phyloP scores from a whole-genome alignment of 345 rosid genomes.

The Rhizophora mangle region DNA sequence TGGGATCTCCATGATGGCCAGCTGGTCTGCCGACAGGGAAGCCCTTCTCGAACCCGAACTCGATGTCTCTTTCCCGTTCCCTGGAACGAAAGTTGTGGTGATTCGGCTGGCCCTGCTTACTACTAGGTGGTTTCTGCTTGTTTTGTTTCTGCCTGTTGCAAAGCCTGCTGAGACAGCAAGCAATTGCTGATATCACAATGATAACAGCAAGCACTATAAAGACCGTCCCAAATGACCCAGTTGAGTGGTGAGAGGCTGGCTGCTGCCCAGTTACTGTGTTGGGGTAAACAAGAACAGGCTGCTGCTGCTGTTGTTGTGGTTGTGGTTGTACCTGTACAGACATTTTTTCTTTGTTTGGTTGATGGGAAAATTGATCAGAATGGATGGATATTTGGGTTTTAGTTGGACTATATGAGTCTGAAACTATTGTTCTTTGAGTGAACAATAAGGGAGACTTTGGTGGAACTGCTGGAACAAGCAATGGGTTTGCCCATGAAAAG shows the following conservation, averaged over 20 bases:
- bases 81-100: slow-evolving; percentile 8
- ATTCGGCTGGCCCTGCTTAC: slow-evolving; percentile 5
- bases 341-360: slow-evolving; percentile 10
- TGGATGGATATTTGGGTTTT: slow-evolving; percentile 8
- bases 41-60: slow-evolving; percentile 45
- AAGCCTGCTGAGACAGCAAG: slow-evolving; percentile 58
- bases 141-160: slow-evolving; percentile 31
- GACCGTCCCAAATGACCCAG: slow-evolving; percentile 67
- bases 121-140: not conserved
- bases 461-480: slow-evolving; percentile 31
- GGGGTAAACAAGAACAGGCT: slow-evolving; percentile 54
- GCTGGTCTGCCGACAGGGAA: slow-evolving; percentile 21
- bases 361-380: not conserved
- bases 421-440: slow-evolving; percentile 46
- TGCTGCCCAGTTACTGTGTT: slow-evolving; percentile 38
- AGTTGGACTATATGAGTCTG: not conserved
- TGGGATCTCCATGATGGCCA: slow-evolving; percentile 20
- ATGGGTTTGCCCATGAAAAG: slow-evolving; percentile 29
- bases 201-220: slow-evolving; percentile 61
- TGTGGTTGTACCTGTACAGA: slow-evolving; percentile 3
- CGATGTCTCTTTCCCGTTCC: slow-evolving; percentile 28
- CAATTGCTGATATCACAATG: slow-evolving; percentile 45
- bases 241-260: slow-evolving; percentile 39
- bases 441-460: slow-evolving; percentile 30
- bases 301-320: slow-evolving; percentile 23